Base-by-base conservation (phyloP, 345 rosid species). In the Camelina neglecta region DNA sequence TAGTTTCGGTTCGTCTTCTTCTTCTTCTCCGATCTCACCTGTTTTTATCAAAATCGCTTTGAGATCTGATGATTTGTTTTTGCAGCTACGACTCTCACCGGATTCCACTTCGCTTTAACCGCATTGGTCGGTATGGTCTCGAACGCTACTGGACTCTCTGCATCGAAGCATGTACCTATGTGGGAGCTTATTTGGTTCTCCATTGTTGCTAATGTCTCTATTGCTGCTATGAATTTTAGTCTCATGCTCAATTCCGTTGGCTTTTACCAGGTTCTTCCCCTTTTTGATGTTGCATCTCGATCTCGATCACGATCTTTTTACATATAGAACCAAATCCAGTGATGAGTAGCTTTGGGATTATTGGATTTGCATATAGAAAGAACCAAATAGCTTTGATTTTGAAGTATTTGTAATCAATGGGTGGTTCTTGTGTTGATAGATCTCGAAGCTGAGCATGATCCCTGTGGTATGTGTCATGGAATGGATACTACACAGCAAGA, bases 131-230 rank as follows among this genome's bases (percentile, higher is more conserved):
- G 98, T 42, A 24, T 91, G 33, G 88, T 87, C 53, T 93, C 96
- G 0, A 93, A 93, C 70, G 98, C 97, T 6, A 84, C 96, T 5
- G 94, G 98, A 3, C 69, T 88, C 35, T 90, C 97, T 0, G 81
- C 87, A 18, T 85, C 94, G 0, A 93, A 86, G 87, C 86, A 86
- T 49, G 90, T 91, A 11, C 97, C 98, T 1, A 29, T 91, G 79
- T 93, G 97, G 98, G 98, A 93, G 86, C 94, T 93, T 41, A 79
- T 93, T 56, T 91, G 96, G 96, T 93, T 93, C 83, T 90, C 97
- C 12, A 58, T 91, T 6, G 87, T 93, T 42, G 98, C 97, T 42
- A 93, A 93, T 69, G 78, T 74, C 66, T 93, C 98, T 21, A 93
- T 93, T 6, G 81, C 93, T 0, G 90, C 91, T 60, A 93, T 93